phyloP scores from a whole-genome alignment of 345 rosid species.

The Turritis glabra region DNA sequence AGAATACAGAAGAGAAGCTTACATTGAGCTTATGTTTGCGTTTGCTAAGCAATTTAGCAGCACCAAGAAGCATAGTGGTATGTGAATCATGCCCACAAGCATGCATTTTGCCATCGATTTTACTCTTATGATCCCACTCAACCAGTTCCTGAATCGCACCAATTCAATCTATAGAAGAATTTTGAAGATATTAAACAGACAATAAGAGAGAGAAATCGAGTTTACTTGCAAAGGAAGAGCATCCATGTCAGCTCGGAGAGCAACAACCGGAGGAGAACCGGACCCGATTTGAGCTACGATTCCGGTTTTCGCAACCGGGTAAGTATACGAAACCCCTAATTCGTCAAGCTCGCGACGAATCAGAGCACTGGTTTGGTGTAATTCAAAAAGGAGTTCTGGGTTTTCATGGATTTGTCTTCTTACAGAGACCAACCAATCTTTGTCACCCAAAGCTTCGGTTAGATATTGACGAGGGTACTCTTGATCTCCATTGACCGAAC shows the following conservation, averaged over 20 bases:
- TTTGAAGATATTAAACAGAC: not conserved
- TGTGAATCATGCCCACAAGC: conserved; percentile 88
- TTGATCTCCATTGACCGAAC: conserved; percentile 29
- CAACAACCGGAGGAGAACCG: conserved; percentile 68
- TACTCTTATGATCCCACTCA: conserved; percentile 88
- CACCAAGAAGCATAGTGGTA: conserved; percentile 89
- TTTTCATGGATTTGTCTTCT: conserved; percentile 81
- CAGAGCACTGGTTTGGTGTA: conserved; percentile 73
- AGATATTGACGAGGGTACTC: conserved; percentile 41
- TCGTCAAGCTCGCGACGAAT: conserved; percentile 61
- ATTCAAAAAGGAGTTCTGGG: conserved; percentile 77
- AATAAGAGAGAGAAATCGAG: not conserved
- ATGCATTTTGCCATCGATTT: conserved; percentile 78
- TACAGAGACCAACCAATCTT: conserved; percentile 60
- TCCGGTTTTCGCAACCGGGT: conserved; percentile 76
- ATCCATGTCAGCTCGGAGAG: conserved; percentile 91
- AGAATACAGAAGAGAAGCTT: conserved; percentile 12
- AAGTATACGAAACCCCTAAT: conserved; percentile 56
- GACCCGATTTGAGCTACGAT: conserved; percentile 71
- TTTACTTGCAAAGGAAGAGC: conserved; percentile 63
- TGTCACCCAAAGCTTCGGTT: conserved; percentile 47
- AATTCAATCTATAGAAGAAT: not conserved
- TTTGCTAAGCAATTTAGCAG: conserved; percentile 79
- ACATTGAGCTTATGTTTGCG: conserved; percentile 68
- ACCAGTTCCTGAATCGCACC: conserved; percentile 60